Evolutionary conservation across 2,329 filamentous ascomycete genomes (phyloP).

Genomic region (Tolypocladium capitatum): DNA sequence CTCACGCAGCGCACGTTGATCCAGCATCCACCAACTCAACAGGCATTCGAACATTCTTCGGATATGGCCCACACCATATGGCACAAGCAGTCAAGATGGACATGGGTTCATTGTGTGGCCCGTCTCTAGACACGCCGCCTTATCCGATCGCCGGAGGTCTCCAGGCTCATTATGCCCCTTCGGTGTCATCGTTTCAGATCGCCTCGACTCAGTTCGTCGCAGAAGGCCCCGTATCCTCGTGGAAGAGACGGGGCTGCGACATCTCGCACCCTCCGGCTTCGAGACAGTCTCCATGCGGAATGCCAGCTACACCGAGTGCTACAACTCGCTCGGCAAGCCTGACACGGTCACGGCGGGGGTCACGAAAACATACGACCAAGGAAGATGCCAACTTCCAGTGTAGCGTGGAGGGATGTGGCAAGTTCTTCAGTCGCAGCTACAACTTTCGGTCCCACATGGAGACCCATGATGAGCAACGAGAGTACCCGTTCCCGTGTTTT

Average conservation of each 20-base stretch:
- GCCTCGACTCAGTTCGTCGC: not conserved
- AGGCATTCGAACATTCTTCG: not conserved
- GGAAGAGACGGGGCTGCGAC: not conserved
- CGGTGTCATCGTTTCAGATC: not conserved
- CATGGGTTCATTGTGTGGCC: not conserved
- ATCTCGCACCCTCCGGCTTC: not conserved
- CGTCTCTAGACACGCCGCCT: not conserved
- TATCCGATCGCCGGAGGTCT: not conserved
- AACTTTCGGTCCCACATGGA: slow-evolving; percentile 82
- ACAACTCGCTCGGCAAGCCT: not conserved
- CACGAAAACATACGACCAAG: slow-evolving; percentile 45
- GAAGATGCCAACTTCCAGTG: slow-evolving; percentile 64
- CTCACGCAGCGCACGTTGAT: not conserved
- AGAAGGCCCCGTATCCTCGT: not conserved
- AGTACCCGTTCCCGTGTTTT: slow-evolving; percentile 57
- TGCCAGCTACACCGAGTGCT: not conserved
- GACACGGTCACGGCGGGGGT: slow-evolving; percentile 7
- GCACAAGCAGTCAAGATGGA: not conserved
- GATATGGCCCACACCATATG: not conserved
- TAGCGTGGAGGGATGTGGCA: slow-evolving; percentile 54
- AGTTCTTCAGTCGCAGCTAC: slow-evolving; percentile 70
- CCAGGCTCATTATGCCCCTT: not conserved
- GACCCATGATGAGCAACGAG: slow-evolving; percentile 62
- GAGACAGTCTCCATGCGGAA: not conserved
- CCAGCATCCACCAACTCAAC: not conserved